Conservation (phyloP, 1,139 yeast species). For the Diutina catenulata region DNA sequence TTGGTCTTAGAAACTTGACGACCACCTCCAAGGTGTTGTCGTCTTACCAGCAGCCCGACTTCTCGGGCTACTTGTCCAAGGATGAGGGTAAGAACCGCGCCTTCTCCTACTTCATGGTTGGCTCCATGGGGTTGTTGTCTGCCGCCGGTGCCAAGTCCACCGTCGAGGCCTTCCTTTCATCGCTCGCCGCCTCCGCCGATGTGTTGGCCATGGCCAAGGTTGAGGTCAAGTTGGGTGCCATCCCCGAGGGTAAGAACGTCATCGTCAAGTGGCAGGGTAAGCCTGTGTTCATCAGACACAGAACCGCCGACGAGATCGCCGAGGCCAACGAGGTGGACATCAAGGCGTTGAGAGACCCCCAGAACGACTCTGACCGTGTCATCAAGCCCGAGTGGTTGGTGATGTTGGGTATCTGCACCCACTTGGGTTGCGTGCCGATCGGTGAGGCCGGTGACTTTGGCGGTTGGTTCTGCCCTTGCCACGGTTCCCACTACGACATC, state of each 20-base stretch:
- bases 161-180: slow-evolving; percentile 85
- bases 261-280: slow-evolving; percentile 99
- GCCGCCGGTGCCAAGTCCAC: slow-evolving; percentile 98
- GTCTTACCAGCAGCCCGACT: slow-evolving; percentile 90
- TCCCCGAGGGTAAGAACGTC: slow-evolving; percentile 97
- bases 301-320: slow-evolving; percentile 85
- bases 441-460: slow-evolving; percentile 99
- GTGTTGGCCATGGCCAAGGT: slow-evolving; percentile 99
- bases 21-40: slow-evolving; percentile 45
- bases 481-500: slow-evolving; percentile 99
- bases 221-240: slow-evolving; percentile 87
- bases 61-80: slow-evolving; percentile 68
- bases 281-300: slow-evolving; percentile 98
- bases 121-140: slow-evolving; percentile 84
- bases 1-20: slow-evolving; percentile 22
- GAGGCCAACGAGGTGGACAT: slow-evolving; percentile 86
- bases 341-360: slow-evolving; percentile 80
- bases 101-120: slow-evolving; percentile 94
- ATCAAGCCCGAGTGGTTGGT: slow-evolving; percentile 97
- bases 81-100: slow-evolving; percentile 70
- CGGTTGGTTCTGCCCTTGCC: slow-evolving; percentile 99
- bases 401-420: slow-evolving; percentile 99
- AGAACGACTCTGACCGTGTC: slow-evolving; percentile 87
- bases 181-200: slow-evolving; percentile 98
- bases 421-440: slow-evolving; percentile 99